These are phyloP conservation scores for Hirsutella rhossiliensis DNA, from an alignment of 2,329 filamentous ascomycete genomes.

Conservation along the genomic window DNA sequence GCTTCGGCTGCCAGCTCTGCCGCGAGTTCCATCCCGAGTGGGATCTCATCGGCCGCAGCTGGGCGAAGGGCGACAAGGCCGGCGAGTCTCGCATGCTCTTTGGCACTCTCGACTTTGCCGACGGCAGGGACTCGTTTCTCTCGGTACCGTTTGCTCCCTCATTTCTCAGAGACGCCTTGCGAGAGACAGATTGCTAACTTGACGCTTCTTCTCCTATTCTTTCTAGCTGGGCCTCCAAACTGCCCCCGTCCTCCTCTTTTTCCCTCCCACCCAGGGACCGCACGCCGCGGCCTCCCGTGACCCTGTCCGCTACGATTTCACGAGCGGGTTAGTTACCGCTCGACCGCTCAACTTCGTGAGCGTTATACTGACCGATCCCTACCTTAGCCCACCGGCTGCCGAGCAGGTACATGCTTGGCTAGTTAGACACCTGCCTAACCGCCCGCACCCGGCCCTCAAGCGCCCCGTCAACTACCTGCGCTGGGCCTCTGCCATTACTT, in stretches of 20 bases:
- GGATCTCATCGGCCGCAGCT: constrained; percentile 75
- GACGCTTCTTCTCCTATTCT: background rate
- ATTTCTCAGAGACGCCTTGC: background rate
- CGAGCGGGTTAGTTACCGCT: constrained; percentile 48
- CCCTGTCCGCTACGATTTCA: constrained; percentile 77
- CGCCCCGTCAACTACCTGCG: constrained; percentile 82
- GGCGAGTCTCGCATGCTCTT: constrained; percentile 65
- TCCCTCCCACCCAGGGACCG: constrained; percentile 73
- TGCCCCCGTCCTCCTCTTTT: constrained; percentile 79
- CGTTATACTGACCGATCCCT: constrained; percentile 1
- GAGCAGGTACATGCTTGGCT: constrained; percentile 75
- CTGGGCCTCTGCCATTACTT: constrained; percentile 54
- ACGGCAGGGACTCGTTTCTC: constrained; percentile 77
- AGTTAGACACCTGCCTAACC: constrained; percentile 61
- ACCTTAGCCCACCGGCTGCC: constrained; percentile 53
- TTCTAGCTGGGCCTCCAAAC: constrained; percentile 80
- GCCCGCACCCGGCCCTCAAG: constrained; percentile 64
- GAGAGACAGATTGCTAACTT: background rate
- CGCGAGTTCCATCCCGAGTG: constrained; percentile 90
- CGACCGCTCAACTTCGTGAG: background rate
- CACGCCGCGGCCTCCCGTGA: constrained; percentile 58
- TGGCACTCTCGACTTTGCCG: constrained; percentile 74
- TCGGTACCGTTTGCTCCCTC: constrained; percentile 43
- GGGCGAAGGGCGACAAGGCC: constrained; percentile 72
- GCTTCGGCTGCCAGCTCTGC: constrained; percentile 79